Conservation (phyloP, 192 early-diverging fungal species). For the Gamsiella multidivaricata region DNA sequence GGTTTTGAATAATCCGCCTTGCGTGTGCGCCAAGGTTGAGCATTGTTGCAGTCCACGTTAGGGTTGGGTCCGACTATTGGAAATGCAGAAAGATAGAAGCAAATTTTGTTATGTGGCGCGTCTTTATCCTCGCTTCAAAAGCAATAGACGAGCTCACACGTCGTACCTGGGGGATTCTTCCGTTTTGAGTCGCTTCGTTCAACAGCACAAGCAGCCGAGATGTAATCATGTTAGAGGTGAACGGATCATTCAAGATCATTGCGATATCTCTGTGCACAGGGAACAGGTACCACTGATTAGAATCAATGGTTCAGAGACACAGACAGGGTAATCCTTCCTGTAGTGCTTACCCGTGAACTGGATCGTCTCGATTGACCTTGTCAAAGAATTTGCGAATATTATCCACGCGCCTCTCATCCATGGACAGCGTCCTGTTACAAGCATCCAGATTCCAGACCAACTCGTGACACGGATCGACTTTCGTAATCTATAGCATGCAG, state of each 20-base stretch:
- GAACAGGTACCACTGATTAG: not conserved
- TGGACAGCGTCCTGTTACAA: conserved; percentile 63
- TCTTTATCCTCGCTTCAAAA: no score
- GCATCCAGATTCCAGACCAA: conserved; percentile 68
- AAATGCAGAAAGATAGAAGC: not conserved
- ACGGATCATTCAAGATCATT: conserved; percentile 66
- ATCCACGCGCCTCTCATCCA: conserved; percentile 64
- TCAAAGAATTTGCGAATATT: conserved; percentile 69
- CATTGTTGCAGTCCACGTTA: conserved; percentile 61
- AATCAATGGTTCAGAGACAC: not conserved
- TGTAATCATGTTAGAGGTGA: conserved; percentile 64
- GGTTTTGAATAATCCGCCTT: conserved; percentile 54
- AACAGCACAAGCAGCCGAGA: conserved; percentile 56
- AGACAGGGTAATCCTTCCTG: not conserved
- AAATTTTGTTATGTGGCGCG: no score
- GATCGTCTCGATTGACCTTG: conserved; percentile 57
- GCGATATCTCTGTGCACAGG: conserved; percentile 61
- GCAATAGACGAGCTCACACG: not conserved
- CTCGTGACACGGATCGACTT: conserved; percentile 62
- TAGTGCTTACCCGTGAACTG: conserved; percentile 60
- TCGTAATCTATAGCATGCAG: conserved; percentile 53
- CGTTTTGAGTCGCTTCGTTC: conserved; percentile 34
- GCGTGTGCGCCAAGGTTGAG: conserved; percentile 66
- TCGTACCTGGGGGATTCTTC: conserved; percentile 13
- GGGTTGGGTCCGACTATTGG: conserved; percentile 26